Evolutionary conservation across 1,139 yeast genomes (phyloP).

Genomic region (Geotrichum citri-aurantii): DNA sequence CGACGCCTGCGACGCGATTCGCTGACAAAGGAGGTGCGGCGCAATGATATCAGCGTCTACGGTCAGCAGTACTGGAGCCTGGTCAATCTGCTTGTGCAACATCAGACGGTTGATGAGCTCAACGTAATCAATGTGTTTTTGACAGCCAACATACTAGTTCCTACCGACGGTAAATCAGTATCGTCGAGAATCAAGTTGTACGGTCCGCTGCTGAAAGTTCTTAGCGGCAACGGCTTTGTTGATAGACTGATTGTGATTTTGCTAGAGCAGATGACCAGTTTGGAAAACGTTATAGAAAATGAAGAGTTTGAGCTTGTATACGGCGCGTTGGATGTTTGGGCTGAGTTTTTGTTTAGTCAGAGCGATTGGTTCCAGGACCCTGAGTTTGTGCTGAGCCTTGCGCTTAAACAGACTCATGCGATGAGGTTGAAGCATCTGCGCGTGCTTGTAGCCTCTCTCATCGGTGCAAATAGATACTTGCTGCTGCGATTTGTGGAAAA

Average conservation of each 20-base stretch:
- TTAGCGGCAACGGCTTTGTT: conserved; percentile 22
- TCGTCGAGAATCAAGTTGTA: conserved; percentile 21
- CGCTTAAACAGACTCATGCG: background rate
- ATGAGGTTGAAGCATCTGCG: background rate
- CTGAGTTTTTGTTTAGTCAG: background rate
- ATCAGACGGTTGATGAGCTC: conserved; percentile 20
- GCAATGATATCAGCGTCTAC: background rate
- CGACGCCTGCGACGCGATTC: conserved; percentile 46
- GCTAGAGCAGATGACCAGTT: background rate
- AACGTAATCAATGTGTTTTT: conserved; percentile 27
- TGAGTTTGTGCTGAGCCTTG: background rate
- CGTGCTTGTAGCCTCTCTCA: background rate
- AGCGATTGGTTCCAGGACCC: background rate
- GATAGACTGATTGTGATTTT: conserved; percentile 15
- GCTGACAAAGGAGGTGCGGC: conserved; percentile 32
- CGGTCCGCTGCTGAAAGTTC: conserved; percentile 24
- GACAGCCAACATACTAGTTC: conserved; percentile 31
- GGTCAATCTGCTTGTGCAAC: background rate
- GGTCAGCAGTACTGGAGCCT: background rate
- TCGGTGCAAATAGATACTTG: background rate
- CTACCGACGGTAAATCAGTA: conserved; percentile 19
- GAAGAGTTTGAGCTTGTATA: background rate
- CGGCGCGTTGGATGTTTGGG: background rate
- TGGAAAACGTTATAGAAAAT: background rate
- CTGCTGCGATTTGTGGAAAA: background rate